Conservation (phyloP, 768 basidiomycete species). For the Mycena epipterygia region DNA sequence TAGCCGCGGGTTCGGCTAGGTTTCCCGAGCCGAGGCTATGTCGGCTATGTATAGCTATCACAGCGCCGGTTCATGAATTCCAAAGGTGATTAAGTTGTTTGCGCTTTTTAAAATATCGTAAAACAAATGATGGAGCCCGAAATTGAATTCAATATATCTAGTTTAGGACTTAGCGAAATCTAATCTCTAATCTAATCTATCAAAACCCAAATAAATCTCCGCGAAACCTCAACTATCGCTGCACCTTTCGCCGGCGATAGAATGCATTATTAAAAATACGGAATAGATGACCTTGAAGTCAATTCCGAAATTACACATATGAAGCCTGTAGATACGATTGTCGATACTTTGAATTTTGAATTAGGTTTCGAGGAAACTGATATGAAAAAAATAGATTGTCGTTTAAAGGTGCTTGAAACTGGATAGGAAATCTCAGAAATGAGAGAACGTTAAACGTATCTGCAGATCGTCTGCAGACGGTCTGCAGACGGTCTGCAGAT, state of each 20-base stretch:
- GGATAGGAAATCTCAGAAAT: not conserved
- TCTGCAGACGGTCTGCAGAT: constrained; percentile 21
- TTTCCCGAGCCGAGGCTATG: too few species aligned
- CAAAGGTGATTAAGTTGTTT: constrained; percentile 4
- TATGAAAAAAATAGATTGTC: constrained; percentile 9
- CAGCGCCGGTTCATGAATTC: constrained; percentile 14
- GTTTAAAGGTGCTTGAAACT: constrained; percentile 16
- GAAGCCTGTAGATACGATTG: not conserved
- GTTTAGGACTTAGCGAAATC: constrained; percentile 14
- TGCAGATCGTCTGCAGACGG: constrained; percentile 20
- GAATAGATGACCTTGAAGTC: constrained; percentile 13
- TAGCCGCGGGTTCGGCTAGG: too few species aligned
- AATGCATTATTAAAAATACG: not conserved
- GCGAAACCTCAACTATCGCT: constrained; percentile 8
- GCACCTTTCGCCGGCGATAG: not conserved
- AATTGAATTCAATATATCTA: constrained; percentile 10
- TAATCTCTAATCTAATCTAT: constrained; percentile 23
- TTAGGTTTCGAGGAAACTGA: constrained; percentile 7
- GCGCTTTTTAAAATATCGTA: not conserved
- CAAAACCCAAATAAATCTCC: constrained; percentile 9
- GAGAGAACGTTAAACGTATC: not conserved
- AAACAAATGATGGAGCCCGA: not conserved
- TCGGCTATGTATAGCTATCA: too few species aligned
- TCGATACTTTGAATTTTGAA: constrained; percentile 14
- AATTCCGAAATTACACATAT: not conserved